These are phyloP conservation scores for Nidula microcarpa DNA, from an alignment of 768 basidiomycete genomes.

Conservation along the genomic window DNA sequence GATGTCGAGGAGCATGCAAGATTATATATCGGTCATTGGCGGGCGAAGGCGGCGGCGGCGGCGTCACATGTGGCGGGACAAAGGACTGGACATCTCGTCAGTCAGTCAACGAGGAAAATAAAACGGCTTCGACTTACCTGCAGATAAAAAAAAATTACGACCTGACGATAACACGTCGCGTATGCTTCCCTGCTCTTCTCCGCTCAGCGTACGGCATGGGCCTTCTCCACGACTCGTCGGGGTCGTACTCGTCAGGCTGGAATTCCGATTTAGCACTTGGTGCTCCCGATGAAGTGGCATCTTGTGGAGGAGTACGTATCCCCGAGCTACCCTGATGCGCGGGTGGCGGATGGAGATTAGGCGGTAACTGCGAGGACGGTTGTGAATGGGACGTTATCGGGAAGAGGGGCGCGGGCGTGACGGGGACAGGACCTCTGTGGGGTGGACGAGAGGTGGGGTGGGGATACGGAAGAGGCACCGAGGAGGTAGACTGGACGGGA, in stretches of 20 bases:
- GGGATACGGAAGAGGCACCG: constrained; percentile 26
- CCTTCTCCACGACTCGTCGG: constrained; percentile 68
- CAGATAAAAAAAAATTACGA: constrained; percentile 17
- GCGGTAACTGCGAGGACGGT: constrained; percentile 20
- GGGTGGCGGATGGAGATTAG: constrained; percentile 32
- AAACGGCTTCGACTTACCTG: background rate
- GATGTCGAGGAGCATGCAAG: background rate
- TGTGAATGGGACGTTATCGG: constrained; percentile 25
- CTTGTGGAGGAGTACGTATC: constrained; percentile 47
- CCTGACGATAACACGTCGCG: constrained; percentile 65
- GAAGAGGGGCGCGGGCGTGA: constrained; percentile 28
- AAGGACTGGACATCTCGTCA: background rate
- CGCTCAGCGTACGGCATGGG: constrained; percentile 75
- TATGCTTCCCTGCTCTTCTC: constrained; percentile 78
- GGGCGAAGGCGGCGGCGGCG: background rate
- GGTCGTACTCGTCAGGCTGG: constrained; percentile 48
- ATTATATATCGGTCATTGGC: background rate
- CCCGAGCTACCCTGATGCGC: constrained; percentile 28
- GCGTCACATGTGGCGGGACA: background rate
- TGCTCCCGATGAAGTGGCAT: constrained; percentile 28
- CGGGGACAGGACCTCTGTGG: constrained; percentile 25
- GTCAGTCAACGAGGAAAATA: background rate
- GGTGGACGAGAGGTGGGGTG: constrained; percentile 30
- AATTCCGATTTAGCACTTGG: constrained; percentile 31
- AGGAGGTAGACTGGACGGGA: constrained; percentile 24